Conservation (phyloP, 2,329 filamentous ascomycete species). For the Phymatotrichopsis omnivora region DNA sequence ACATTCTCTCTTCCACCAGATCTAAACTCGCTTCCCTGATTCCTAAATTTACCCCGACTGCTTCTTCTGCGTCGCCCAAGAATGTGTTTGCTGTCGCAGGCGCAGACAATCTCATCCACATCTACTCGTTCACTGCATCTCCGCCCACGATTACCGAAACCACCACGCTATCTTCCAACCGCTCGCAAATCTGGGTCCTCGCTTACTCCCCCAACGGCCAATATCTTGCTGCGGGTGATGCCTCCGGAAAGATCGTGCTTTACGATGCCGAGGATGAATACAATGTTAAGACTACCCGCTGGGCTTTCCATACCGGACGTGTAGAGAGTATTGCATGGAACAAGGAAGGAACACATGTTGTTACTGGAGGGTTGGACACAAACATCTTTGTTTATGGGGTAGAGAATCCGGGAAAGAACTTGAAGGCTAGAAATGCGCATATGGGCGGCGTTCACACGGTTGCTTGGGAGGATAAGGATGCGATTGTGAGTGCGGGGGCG, state of each 20-base stretch:
- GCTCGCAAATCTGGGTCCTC: constrained; percentile 62
- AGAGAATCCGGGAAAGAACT: constrained; percentile 66
- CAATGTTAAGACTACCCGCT: constrained; percentile 63
- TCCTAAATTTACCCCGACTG: constrained; percentile 54
- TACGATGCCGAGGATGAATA: constrained; percentile 56
- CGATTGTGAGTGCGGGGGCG: constrained; percentile 68
- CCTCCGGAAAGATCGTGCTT: constrained; percentile 76
- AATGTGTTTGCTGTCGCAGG: constrained; percentile 62
- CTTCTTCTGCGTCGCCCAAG: constrained; percentile 47
- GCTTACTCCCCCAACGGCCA: constrained; percentile 71
- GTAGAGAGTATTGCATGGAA: constrained; percentile 69
- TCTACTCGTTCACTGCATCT: constrained; percentile 56
- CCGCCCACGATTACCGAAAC: constrained; percentile 43
- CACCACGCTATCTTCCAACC: constrained; percentile 55
- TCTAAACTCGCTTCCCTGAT: constrained; percentile 45
- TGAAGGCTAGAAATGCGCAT: constrained; percentile 80
- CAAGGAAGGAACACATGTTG: constrained; percentile 62
- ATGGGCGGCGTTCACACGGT: constrained; percentile 92
- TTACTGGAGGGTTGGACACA: constrained; percentile 78
- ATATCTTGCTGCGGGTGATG: constrained; percentile 70
- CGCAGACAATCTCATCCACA: constrained; percentile 60
- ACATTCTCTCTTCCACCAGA: constrained; percentile 43
- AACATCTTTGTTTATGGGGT: constrained; percentile 90
- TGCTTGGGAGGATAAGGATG: constrained; percentile 58
- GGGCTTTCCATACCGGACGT: constrained; percentile 60